Conservation (phyloP, 1,139 yeast genomes). For the Blastobotrys apis region DNA sequence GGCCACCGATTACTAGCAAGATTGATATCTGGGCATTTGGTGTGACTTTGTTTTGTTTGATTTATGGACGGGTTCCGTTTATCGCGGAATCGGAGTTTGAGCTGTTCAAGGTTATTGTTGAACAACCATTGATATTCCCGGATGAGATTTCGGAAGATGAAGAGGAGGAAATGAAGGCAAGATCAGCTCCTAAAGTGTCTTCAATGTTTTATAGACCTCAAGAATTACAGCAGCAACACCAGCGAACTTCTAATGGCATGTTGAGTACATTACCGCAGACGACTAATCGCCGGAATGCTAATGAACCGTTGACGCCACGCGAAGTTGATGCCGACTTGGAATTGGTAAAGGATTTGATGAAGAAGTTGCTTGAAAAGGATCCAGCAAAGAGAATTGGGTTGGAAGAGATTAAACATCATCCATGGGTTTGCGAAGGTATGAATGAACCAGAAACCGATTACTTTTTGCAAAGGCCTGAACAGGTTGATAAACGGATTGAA, state of each 20-base stretch:
- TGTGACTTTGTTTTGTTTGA: constrained; percentile 80
- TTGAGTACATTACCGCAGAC: neutral
- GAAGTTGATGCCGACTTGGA: constrained; percentile 30
- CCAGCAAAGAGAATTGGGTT: constrained; percentile 67
- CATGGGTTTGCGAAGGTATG: constrained; percentile 65
- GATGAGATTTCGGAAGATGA: constrained; percentile 28
- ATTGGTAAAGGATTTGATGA: constrained; percentile 60
- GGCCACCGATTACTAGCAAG: constrained; percentile 59
- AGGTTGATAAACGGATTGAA: constrained; percentile 42
- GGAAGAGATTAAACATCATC: constrained; percentile 70
- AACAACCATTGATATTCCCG: constrained; percentile 61
- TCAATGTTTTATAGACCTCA: constrained; percentile 8
- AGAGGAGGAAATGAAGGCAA: constrained; percentile 2
- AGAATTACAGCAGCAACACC: neutral
- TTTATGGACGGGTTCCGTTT: constrained; percentile 88
- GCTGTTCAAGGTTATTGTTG: constrained; percentile 76
- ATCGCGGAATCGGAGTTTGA: constrained; percentile 85
- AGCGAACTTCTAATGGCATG: too few relatives aligned
- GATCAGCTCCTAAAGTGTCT: neutral
- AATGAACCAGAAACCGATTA: constrained; percentile 40
- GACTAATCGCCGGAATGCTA: neutral
- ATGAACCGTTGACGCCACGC: constrained; percentile 11
- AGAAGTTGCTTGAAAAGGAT: constrained; percentile 63
- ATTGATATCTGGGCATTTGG: constrained; percentile 98
- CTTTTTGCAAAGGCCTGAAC: constrained; percentile 33